Percentiles rank a stretch among this genome's conserved stretches.
These are phyloP conservation scores for Ramichloridium luteum DNA, from an alignment of 2,329 filamentous ascomycete genomes.

Conservation along the genomic window DNA sequence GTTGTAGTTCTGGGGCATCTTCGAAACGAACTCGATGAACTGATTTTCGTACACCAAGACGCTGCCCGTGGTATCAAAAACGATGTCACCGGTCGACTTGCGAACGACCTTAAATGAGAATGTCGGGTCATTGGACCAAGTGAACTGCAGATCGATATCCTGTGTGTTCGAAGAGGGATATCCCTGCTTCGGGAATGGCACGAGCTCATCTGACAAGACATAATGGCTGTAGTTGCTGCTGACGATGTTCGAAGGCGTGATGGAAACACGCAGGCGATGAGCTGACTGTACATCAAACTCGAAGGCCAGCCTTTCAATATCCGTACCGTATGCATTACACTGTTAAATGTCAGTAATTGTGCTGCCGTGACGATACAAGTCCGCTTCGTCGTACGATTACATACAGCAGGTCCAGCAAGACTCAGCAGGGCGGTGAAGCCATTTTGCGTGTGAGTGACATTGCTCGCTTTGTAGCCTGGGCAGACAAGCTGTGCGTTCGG, in stretches of 20 bases:
- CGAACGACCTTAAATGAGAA: conserved; percentile 47
- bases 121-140: conserved; percentile 44
- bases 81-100: conserved; percentile 48
- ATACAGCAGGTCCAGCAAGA: conserved; percentile 37
- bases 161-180: conserved; percentile 27
- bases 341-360: conserved; percentile 6
- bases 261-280: conserved; percentile 60
- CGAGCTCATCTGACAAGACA: conserved; percentile 49
- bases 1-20: conserved; percentile 59
- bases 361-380: background rate
- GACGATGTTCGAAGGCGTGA: conserved; percentile 51
- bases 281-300: conserved; percentile 39
- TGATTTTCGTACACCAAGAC: conserved; percentile 63
- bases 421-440: conserved; percentile 42
- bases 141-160: conserved; percentile 38
- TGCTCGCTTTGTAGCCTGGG: conserved; percentile 45
- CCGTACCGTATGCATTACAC: conserved; percentile 67
- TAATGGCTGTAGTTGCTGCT: conserved; percentile 35
- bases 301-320: conserved; percentile 54
- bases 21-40: conserved; percentile 60
- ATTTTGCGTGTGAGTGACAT: conserved; percentile 33
- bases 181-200: conserved; percentile 43
- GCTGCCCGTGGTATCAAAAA: conserved; percentile 55
- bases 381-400: conserved; percentile 5
- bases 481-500: conserved; percentile 48